These are phyloP conservation scores for Daldinia caldariorum DNA, from an alignment of 495 filamentous ascomycete genomes.

Conservation along the genomic window DNA sequence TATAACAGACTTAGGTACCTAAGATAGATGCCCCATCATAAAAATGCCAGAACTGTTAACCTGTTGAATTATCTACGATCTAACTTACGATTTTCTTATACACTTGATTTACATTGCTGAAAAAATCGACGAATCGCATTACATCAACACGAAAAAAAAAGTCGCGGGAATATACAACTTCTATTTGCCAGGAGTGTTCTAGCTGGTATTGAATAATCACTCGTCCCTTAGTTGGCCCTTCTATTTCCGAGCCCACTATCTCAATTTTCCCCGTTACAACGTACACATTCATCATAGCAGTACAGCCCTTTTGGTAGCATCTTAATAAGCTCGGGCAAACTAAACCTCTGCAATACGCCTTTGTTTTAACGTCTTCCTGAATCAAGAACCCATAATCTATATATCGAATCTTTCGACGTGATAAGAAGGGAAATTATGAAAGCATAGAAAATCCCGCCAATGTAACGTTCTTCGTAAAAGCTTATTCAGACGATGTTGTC, in stretches of 20 bases:
- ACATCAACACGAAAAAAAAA: not conserved
- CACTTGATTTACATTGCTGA: not conserved
- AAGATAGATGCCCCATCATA: too few species aligned
- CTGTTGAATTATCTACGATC: not conserved
- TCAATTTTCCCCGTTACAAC: conserved; percentile 12
- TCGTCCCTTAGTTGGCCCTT: not conserved
- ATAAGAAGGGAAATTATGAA: conserved; percentile 21
- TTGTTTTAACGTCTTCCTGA: conserved; percentile 24
- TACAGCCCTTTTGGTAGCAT: conserved; percentile 28
- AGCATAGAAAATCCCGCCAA: conserved; percentile 15
- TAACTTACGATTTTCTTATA: not conserved
- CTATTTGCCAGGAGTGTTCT: conserved; percentile 7
- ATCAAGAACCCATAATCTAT: conserved; percentile 29
- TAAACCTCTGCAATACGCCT: conserved; percentile 7
- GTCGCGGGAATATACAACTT: conserved; percentile 15
- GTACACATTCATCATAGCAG: conserved; percentile 26
- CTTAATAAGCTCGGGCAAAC: conserved; percentile 5
- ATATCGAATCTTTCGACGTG: conserved; percentile 19
- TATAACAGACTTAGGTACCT: too few species aligned
- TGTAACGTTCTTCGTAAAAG: conserved; percentile 34
- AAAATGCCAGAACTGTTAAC: not conserved
- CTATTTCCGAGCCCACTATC: conserved; percentile 11
- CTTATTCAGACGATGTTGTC: conserved; percentile 21
- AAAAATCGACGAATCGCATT: not conserved
- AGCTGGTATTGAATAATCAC: conserved; percentile 4